phyloP scores from a whole-genome alignment of 768 basidiomycete species.

The Boletus bicolor region DNA sequence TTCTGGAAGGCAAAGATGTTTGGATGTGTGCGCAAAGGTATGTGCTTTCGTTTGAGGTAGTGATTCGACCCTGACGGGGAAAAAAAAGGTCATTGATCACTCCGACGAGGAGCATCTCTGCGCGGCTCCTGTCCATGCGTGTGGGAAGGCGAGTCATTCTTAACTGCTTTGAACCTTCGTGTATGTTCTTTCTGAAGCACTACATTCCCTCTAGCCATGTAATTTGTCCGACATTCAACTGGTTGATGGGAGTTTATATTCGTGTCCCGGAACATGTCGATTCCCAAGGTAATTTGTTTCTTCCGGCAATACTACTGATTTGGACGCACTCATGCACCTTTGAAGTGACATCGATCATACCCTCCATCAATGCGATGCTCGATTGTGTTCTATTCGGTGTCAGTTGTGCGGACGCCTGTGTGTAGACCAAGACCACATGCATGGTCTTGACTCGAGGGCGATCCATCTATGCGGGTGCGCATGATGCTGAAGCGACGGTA shows the following conservation, averaged over 20 bases:
- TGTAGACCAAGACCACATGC: conserved; percentile 46
- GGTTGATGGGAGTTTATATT: too few relatives aligned
- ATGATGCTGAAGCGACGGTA: background rate
- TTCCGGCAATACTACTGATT: too few relatives aligned
- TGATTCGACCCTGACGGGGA: background rate
- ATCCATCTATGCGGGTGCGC: conserved; percentile 58
- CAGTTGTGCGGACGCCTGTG: conserved; percentile 56
- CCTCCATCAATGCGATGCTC: conserved; percentile 48
- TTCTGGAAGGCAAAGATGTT: too few relatives aligned
- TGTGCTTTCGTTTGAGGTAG: background rate
- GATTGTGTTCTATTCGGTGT: conserved; percentile 52
- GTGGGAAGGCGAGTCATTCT: conserved; percentile 44
- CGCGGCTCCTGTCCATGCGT: conserved; percentile 50
- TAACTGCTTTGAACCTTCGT: too few relatives aligned
- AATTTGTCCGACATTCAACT: too few relatives aligned
- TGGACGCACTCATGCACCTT: too few relatives aligned
- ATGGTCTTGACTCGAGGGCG: conserved; percentile 39
- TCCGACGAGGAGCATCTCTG: conserved; percentile 50
- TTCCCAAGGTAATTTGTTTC: too few relatives aligned
- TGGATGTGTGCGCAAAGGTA: conserved; percentile 46
- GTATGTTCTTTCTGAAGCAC: too few relatives aligned
- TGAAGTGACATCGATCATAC: too few relatives aligned
- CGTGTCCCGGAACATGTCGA: too few relatives aligned
- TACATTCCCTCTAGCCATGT: too few relatives aligned
- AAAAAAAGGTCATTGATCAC: conserved; percentile 44